Evolutionary conservation across 257 asterid genomes (phyloP).

Genomic region (Jasminum sambac): DNA sequence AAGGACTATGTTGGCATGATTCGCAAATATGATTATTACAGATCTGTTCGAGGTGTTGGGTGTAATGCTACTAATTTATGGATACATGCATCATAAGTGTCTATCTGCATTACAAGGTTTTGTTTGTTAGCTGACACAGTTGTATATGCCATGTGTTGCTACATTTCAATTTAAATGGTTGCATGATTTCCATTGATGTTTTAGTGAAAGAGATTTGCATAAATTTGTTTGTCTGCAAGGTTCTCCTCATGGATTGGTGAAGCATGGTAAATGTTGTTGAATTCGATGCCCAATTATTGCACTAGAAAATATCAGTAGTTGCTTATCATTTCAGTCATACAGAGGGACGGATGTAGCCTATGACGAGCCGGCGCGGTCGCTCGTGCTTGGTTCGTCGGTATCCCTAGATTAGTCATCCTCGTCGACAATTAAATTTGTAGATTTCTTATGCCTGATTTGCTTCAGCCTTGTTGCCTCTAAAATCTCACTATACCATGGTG

Average conservation of each 20-base stretch:
- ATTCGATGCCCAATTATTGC: not conserved
- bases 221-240: not conserved
- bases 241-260: not conserved
- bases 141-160: not conserved
- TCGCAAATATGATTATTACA: not conserved
- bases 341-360: too few relatives aligned
- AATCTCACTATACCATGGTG: too few relatives aligned
- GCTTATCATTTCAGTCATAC: not conserved
- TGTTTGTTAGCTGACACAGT: not conserved
- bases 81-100: not conserved
- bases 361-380: too few relatives aligned
- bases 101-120: not conserved
- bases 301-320: slow-evolving; percentile 7
- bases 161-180: not conserved
- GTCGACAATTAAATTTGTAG: too few relatives aligned
- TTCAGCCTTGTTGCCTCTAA: too few relatives aligned
- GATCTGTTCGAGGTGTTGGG: not conserved
- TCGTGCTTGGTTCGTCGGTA: too few relatives aligned
- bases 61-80: not conserved
- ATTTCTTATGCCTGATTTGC: too few relatives aligned
- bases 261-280: slow-evolving; percentile 1
- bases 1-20: not conserved
- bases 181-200: not conserved
- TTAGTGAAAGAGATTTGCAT: not conserved
- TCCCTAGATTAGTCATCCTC: too few relatives aligned